Conservation (phyloP, 2,329 filamentous ascomycete species). For the Ceratocystis albifundus region DNA sequence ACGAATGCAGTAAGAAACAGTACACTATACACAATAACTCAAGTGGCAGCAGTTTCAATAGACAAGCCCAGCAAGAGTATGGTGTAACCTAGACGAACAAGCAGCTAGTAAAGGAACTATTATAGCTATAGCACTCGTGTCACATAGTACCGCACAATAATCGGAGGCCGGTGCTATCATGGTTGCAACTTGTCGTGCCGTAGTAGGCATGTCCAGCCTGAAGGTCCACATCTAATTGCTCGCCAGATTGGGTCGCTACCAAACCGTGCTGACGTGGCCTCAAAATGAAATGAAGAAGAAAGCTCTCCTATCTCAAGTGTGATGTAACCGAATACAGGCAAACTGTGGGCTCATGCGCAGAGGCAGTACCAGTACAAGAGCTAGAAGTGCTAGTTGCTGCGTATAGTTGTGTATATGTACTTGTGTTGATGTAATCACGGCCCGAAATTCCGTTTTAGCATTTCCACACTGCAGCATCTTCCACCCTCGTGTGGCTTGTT, state of each 20-base stretch:
- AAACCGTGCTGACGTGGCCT: background rate
- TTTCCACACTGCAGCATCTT: background rate
- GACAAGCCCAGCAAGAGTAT: background rate
- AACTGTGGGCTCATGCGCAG: background rate
- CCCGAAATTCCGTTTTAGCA: background rate
- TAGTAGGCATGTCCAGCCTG: background rate
- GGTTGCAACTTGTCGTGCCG: background rate
- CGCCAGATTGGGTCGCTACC: background rate
- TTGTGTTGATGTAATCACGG: background rate
- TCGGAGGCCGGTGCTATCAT: background rate
- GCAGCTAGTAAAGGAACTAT: background rate
- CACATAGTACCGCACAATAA: background rate
- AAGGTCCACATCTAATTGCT: background rate
- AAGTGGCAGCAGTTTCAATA: background rate
- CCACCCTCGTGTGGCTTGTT: background rate
- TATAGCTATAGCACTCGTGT: background rate
- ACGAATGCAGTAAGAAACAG: background rate
- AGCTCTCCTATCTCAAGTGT: background rate
- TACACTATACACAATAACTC: background rate
- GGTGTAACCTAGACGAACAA: background rate
- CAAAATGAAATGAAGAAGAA: background rate
- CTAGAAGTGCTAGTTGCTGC: background rate
- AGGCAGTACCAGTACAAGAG: background rate
- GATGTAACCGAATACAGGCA: background rate
- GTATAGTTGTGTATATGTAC: background rate